Conservation (phyloP, 441 rosid species). For the Hura crepitans region DNA sequence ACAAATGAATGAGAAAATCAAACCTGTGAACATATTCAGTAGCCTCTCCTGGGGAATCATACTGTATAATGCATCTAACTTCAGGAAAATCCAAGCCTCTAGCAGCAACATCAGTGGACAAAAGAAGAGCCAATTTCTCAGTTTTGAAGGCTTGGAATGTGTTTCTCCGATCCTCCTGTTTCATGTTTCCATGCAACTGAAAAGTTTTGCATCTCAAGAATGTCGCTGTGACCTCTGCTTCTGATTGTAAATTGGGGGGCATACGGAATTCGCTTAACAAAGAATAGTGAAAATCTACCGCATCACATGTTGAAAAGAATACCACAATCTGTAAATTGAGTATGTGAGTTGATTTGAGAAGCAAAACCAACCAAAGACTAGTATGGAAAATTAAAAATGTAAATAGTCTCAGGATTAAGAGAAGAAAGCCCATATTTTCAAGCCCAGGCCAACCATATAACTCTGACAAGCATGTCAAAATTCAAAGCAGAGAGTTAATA, state of each 20-base stretch:
- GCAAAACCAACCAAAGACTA: conserved; percentile 3
- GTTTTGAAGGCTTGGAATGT: conserved; percentile 69
- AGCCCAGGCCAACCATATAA: not conserved
- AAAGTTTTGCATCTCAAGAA: conserved; percentile 70
- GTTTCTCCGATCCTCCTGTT: conserved; percentile 82
- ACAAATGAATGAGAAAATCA: conserved; percentile 7
- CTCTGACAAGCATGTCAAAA: not conserved
- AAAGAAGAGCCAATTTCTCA: conserved; percentile 74
- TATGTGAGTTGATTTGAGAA: conserved; percentile 20
- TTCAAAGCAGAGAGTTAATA: not conserved
- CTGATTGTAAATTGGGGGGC: conserved; percentile 48
- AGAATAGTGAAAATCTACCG: conserved; percentile 85
- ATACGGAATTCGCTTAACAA: conserved; percentile 66
- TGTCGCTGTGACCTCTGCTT: conserved; percentile 35
- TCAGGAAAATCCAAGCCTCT: conserved; percentile 93
- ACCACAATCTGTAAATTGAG: conserved; percentile 68
- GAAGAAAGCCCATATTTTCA: not conserved
- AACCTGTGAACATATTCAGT: conserved; percentile 98
- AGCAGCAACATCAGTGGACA: conserved; percentile 87
- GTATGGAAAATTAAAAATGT: not conserved
- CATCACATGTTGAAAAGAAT: conserved; percentile 95
- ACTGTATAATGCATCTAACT: conserved; percentile 88
- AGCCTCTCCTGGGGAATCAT: conserved; percentile 98
- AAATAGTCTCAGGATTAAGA: not conserved
- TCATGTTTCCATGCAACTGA: conserved; percentile 87